A percentile compares a stretch with the other conserved stretches of the same genome.
These are phyloP conservation scores for Teratosphaeria destructans DNA, from an alignment of 2,329 filamentous ascomycete genomes.

Conservation along the genomic window DNA sequence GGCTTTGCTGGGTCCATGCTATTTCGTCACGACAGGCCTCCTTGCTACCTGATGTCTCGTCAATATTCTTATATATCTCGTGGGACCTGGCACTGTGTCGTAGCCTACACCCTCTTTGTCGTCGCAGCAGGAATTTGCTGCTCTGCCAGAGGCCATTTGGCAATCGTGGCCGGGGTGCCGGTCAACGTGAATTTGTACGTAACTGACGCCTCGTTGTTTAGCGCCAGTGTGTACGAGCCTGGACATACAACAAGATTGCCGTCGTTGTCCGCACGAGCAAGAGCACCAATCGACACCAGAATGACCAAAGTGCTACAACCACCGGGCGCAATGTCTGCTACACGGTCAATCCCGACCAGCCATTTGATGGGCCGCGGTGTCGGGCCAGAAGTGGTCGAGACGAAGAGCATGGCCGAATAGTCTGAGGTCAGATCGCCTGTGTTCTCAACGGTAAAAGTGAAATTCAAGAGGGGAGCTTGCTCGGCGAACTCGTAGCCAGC, in stretches of 20 bases:
- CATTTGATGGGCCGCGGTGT: conserved; percentile 32
- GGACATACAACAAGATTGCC: conserved; percentile 32
- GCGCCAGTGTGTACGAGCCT: conserved; percentile 30
- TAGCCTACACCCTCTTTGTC: neutral
- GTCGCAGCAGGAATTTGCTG: neutral
- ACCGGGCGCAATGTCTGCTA: conserved; percentile 6
- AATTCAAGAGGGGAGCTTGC: conserved; percentile 19
- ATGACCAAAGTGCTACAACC: conserved; percentile 18
- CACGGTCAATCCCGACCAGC: conserved; percentile 22
- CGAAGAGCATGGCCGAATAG: conserved; percentile 32
- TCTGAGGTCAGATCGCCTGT: conserved; percentile 22
- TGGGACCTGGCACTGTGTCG: neutral
- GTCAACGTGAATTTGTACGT: conserved; percentile 11
- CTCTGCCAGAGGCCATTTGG: conserved; percentile 1
- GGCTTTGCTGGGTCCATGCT: no score
- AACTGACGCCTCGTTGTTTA: conserved; percentile 31
- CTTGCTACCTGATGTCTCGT: neutral
- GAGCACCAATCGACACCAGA: conserved; percentile 28
- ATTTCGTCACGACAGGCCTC: no score
- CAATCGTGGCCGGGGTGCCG: conserved; percentile 2
- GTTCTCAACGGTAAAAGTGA: conserved; percentile 1
- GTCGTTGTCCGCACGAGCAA: conserved; percentile 27
- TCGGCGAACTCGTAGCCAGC: conserved; percentile 20
- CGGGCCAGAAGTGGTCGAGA: conserved; percentile 28
- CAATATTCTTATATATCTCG: neutral